Evolutionary conservation across 2,329 filamentous ascomycete genomes (phyloP), one percentile per base, ranked within the genome.

Genomic region (Botrytis medusae): DNA sequence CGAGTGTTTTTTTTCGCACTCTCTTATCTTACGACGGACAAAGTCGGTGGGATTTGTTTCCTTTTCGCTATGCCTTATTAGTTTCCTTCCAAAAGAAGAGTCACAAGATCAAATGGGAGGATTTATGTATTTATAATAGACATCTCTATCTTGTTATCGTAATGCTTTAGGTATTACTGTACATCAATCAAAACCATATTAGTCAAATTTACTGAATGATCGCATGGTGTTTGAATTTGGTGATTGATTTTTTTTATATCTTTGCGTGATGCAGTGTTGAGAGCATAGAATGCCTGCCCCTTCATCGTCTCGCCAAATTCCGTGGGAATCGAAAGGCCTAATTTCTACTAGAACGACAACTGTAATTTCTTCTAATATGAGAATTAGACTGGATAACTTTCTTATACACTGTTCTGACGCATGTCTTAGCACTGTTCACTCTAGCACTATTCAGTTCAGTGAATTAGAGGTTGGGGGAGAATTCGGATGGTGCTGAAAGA

Each of bases 51-150:
- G 16, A 37, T 51, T 10, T 48, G 20, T 32, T 65, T 48, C 29
- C 22, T 40, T 16, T 61, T 61, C 22, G 22, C 34, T 9, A 51
- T 67, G 64, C 54, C 64, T 67, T 37, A 40, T 67, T 67, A 67
- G 64, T 40, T 67, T 54, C 34, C 32, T 25, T 40, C 32, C 46
- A 67, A 51, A 51, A 20, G 12, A 67, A 22, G 32, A 40, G 12
- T 16, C 9, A 32, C 10, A n/a, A 37, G 44, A 29, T n/a, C 40
- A 32, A 1, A 40, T 10, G 46, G 46, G 46, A 29, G 14, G 64
- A 67, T 54, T 54, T n/a, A 67, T 51, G 32, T 67, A 51, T 22
- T 51, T 29, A 8, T 54, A 51, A 16, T 67, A 51, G 29, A 51
- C 37, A 40, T 20, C n/a, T 48, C 25, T n/a, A 16, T 48, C 34